Percentiles rank a stretch among this genome's conserved stretches.
Evolutionary conservation across 192 early-diverging fungal species (phyloP).

Genomic region (Mortierella claussenii): DNA sequence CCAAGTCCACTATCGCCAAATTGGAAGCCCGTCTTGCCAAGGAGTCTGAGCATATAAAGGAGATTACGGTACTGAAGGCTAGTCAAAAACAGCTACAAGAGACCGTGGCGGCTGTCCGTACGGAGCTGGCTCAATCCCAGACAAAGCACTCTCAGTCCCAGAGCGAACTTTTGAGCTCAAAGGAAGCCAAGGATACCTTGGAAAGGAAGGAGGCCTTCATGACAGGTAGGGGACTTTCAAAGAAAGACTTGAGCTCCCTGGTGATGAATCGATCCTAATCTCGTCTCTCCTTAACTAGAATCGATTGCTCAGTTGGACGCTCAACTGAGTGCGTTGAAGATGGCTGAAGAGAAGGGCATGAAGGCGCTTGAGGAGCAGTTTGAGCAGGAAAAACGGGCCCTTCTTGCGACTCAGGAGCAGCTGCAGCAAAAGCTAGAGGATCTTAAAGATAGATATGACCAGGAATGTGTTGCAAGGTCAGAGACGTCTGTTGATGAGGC

Average conservation of each 20-base stretch:
- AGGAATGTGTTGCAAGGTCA: neutral
- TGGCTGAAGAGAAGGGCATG: constrained; percentile 9
- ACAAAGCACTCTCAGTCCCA: neutral
- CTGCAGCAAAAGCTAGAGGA: constrained; percentile 16
- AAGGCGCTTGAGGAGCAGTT: constrained; percentile 37
- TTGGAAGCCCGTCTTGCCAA: constrained; percentile 14
- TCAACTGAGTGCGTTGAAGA: constrained; percentile 1
- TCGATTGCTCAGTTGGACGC: constrained; percentile 6
- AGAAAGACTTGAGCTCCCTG: neutral
- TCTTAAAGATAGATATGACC: constrained; percentile 54
- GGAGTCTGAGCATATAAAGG: constrained; percentile 2
- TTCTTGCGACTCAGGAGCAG: constrained; percentile 6
- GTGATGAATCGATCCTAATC: neutral
- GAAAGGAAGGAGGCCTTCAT: constrained; percentile 15
- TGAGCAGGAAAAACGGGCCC: constrained; percentile 22
- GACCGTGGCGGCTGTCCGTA: neutral
- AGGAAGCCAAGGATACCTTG: constrained; percentile 1
- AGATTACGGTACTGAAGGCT: constrained; percentile 2
- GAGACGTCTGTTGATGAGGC: constrained; percentile 15
- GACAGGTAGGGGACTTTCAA: constrained; percentile 6
- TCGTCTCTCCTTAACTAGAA: neutral
- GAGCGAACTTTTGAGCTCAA: constrained; percentile 13
- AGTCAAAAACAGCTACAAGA: constrained; percentile 16
- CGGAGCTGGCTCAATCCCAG: constrained; percentile 10
- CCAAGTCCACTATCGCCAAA: constrained; percentile 23